Percentiles rank a stretch among this genome's conserved stretches.
These are phyloP conservation scores for Tetrapisispora pingtungensis DNA, from an alignment of 805 yeast species.

Conservation along the genomic window DNA sequence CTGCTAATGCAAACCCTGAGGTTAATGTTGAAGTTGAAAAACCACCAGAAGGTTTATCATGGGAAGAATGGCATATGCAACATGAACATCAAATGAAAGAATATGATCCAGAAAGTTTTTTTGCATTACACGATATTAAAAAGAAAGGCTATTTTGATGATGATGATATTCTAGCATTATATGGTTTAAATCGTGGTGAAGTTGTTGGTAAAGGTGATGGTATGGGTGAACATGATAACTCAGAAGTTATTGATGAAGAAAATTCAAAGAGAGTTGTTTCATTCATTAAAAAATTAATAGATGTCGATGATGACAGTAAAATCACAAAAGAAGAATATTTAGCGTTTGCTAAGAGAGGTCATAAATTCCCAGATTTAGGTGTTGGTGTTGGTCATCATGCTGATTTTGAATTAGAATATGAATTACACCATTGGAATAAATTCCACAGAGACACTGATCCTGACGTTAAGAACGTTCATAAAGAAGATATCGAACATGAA, in stretches of 20 bases:
- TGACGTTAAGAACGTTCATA: conserved; percentile 67
- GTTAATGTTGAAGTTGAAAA: conserved; percentile 29
- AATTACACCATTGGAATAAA: conserved; percentile 88
- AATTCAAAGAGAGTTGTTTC: conserved; percentile 44
- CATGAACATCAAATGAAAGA: conserved; percentile 73
- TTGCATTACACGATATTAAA: conserved; percentile 67
- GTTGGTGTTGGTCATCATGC: conserved; percentile 92
- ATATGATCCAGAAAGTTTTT: conserved; percentile 67
- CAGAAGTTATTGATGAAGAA: conserved; percentile 47
- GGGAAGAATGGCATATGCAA: conserved; percentile 89
- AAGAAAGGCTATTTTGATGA: conserved; percentile 45
- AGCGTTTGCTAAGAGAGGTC: conserved; percentile 48
- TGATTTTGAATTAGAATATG: conserved; percentile 88
- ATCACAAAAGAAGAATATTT: conserved; percentile 64
- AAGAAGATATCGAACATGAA: conserved; percentile 84
- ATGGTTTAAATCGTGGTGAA: conserved; percentile 65
- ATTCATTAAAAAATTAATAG: conserved; percentile 50
- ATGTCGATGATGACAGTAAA: conserved; percentile 53
- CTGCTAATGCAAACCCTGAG: conserved; percentile 9
- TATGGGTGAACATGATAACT: conserved; percentile 66
- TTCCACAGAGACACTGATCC: conserved; percentile 73
- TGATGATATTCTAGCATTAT: conserved; percentile 63
- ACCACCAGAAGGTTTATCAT: conserved; percentile 45
- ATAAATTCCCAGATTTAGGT: conserved; percentile 82
- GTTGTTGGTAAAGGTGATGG: conserved; percentile 87